These are phyloP conservation scores for Fusarium sp. DNA, from an alignment of 2,329 filamentous ascomycete species.

Conservation along the genomic window DNA sequence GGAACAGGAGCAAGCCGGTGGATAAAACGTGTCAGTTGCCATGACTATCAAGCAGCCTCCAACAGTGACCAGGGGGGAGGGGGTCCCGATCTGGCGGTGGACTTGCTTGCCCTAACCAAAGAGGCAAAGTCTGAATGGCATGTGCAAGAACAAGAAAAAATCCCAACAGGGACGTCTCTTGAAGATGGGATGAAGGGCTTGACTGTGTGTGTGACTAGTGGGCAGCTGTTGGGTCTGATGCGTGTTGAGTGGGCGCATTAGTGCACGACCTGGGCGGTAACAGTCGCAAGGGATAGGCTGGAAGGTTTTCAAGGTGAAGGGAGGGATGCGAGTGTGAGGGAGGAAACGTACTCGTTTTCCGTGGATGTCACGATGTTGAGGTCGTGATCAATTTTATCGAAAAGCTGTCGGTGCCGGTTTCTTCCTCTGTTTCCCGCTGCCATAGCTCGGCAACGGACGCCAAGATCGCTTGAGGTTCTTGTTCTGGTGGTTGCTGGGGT, in stretches of 20 bases:
- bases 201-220: not conserved
- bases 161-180: conserved; percentile 21
- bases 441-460: conserved; percentile 20
- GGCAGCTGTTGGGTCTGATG: conserved; percentile 14
- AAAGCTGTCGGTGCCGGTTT: conserved; percentile 16
- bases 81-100: conserved; percentile 19
- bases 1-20: conserved; percentile 36
- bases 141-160: not conserved
- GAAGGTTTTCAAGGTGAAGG: conserved; percentile 11
- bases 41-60: conserved; percentile 19
- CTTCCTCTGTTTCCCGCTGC: conserved; percentile 12
- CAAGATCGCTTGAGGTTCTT: conserved; percentile 39
- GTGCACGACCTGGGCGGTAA: conserved; percentile 34
- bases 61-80: conserved; percentile 9
- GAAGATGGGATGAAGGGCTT: conserved; percentile 7
- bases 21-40: conserved; percentile 34
- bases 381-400: not conserved
- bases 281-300: conserved; percentile 34
- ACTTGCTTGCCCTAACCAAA: conserved; percentile 8
- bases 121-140: conserved; percentile 9
- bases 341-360: not conserved
- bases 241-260: conserved; percentile 46
- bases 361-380: conserved; percentile 6
- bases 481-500: conserved; percentile 16
- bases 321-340: conserved; percentile 13